Base-by-base conservation (phyloP, 345 rosid species). In the Aquilaria yunnanensis region DNA sequence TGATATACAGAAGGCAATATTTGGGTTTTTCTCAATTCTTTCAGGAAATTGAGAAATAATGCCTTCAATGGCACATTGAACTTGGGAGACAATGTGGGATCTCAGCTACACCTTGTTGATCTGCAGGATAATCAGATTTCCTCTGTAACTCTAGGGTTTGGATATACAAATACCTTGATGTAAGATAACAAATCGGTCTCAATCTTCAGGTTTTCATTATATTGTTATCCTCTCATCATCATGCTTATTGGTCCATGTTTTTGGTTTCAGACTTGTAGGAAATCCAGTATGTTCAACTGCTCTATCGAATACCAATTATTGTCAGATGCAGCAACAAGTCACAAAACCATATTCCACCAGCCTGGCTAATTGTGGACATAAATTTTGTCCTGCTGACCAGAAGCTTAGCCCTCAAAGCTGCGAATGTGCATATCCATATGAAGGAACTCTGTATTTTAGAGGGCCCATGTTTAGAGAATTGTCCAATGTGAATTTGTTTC, bases 331-430 rank as follows among this genome's bases (percentile, higher is more conserved):
- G 73, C 82, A 88, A 60, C 77, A 66, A 59, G 52, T 60, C 7
- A 52, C 77, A 61, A 82, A 81, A 29, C 79, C 88, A 43, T 94
- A 94, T 70, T 81, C 90, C 37, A 94, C 97, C 50, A 85, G 80
- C 75, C 63, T 86, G 54, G 84, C 91, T 11, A 81, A 84, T 63
- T 94, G 99, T 60, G 88, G 84, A 67, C 75, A 76, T 30, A 81
- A 77, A 74, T 54, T 72, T 14, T 90, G 95, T 64, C 84, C 84
- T 12, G 45, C 31, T 12, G 88, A 89, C 66, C 90, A 82, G 77
- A 90, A 78, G 80, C 72, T 86, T 2, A 94, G 90, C 70, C 99
- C 99, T 75, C 97, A 88, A 67, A 90, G 91, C 65, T 90, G 99
- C 60, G 89, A 81, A 72, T 94, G 99, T 43, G 86, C 88, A 14